These are phyloP conservation scores for Selaginella tamariscina DNA, from an alignment of 75 land plant genomes.

Conservation along the genomic window DNA sequence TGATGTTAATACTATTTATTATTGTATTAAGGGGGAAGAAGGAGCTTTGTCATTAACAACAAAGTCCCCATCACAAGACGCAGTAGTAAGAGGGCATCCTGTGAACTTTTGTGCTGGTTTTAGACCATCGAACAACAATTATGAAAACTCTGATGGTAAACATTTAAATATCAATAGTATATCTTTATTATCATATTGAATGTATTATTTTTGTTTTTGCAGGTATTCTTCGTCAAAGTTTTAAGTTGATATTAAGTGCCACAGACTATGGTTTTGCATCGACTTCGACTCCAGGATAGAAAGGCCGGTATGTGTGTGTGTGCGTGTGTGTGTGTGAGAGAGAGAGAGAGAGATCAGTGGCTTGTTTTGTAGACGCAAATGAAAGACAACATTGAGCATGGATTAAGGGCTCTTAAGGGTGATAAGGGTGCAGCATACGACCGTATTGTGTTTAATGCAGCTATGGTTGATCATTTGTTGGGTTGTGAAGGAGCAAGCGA, in stretches of 20 bases:
- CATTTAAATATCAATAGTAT: not conserved
- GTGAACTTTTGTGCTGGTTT: constrained; percentile 93
- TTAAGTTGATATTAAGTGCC: constrained; percentile 54
- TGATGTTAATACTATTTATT: not conserved
- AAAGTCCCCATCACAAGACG: constrained; percentile 38
- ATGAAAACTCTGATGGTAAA: constrained; percentile 43
- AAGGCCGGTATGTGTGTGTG: constrained; percentile 44
- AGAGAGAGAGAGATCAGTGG: not conserved
- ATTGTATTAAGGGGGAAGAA: constrained; percentile 73
- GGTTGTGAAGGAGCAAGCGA: constrained; percentile 84
- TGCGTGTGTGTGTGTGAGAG: too few relatives aligned
- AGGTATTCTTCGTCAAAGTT: constrained; percentile 81
- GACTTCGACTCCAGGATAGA: constrained; percentile 77
- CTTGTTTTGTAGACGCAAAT: constrained; percentile 34
- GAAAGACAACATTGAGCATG: constrained; percentile 63
- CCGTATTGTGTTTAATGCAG: constrained; percentile 87
- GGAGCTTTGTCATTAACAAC: constrained; percentile 94
- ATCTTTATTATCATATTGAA: not conserved
- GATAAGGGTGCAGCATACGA: constrained; percentile 91
- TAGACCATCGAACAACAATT: constrained; percentile 32
- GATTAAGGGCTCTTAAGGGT: constrained; percentile 73
- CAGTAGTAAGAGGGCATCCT: constrained; percentile 65
- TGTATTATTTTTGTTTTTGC: constrained; percentile 7
- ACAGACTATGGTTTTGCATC: constrained; percentile 84
- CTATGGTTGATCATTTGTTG: constrained; percentile 75